phyloP scores from a whole-genome alignment of 208 protist species.

The Trypanosoma boissoni region DNA sequence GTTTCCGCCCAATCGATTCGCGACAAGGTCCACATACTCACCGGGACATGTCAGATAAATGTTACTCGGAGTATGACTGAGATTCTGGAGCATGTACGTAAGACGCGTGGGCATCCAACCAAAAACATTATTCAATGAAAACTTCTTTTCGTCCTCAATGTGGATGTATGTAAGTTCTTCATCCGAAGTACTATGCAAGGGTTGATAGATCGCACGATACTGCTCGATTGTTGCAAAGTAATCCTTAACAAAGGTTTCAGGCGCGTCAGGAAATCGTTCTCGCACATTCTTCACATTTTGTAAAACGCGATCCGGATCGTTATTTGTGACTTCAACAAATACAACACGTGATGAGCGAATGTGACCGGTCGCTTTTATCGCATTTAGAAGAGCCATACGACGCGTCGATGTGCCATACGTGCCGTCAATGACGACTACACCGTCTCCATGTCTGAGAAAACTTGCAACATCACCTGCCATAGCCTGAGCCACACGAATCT shows the following conservation, averaged over 20 bases:
- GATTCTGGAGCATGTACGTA: slow-evolving; percentile 88
- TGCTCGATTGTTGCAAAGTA: slow-evolving; percentile 67
- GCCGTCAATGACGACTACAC: slow-evolving; percentile 78
- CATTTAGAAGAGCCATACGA: slow-evolving; percentile 56
- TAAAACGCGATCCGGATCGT: slow-evolving; percentile 40
- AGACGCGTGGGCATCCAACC: slow-evolving; percentile 85
- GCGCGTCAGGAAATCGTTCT: slow-evolving; percentile 47
- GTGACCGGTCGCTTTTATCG: slow-evolving; percentile 54
- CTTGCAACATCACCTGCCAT: slow-evolving; percentile 66
- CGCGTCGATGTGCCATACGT: slow-evolving; percentile 59
- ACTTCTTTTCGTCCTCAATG: slow-evolving; percentile 64
- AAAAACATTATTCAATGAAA: slow-evolving; percentile 84
- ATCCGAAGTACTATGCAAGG: slow-evolving; percentile 67
- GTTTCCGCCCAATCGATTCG: slow-evolving; percentile 77
- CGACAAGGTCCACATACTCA: slow-evolving; percentile 82
- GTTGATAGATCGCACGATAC: slow-evolving; percentile 67
- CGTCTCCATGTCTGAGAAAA: slow-evolving; percentile 54
- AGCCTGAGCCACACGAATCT: slow-evolving; percentile 33
- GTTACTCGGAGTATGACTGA: slow-evolving; percentile 62
- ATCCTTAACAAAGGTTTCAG: slow-evolving; percentile 72
- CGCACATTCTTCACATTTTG: slow-evolving; percentile 62
- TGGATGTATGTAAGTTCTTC: slow-evolving; percentile 81
- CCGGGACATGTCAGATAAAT: slow-evolving; percentile 83
- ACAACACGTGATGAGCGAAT: slow-evolving; percentile 70
- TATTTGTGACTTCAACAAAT: slow-evolving; percentile 82